A percentile compares a stretch with the other conserved stretches of the same genome.
phyloP scores from a whole-genome alignment of 495 filamentous ascomycete species.

The Lasiosphaeria hispida region DNA sequence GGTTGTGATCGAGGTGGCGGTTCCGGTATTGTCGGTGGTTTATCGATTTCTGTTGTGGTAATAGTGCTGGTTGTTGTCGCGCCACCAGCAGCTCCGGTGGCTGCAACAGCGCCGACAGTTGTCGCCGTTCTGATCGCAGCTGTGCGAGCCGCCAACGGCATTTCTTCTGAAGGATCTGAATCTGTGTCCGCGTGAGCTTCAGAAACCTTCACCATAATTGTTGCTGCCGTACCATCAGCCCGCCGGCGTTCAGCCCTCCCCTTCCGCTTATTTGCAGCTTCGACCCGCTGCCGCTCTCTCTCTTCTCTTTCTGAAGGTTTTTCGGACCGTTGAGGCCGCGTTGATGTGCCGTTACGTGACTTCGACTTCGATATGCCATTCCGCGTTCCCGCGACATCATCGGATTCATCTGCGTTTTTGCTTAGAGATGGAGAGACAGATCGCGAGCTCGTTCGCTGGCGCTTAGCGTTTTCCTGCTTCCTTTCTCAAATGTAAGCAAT shows the following conservation, averaged over 20 bases:
- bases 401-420: conserved; percentile 60
- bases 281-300: conserved; percentile 62
- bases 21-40: conserved; percentile 19
- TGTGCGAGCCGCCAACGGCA: conserved; percentile 46
- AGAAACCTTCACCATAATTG: conserved; percentile 23
- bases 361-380: conserved; percentile 57
- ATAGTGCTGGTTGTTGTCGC: conserved; percentile 5
- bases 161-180: conserved; percentile 60
- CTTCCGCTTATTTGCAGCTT: conserved; percentile 72
- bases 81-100: conserved; percentile 16
- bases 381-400: conserved; percentile 58
- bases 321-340: conserved; percentile 69
- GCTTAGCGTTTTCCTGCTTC: conserved; percentile 52
- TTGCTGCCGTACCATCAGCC: conserved; percentile 64
- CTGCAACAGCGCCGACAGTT: conserved; percentile 14
- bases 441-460: conserved; percentile 73
- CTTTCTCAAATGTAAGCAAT: conserved; percentile 29
- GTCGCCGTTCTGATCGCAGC: conserved; percentile 33
- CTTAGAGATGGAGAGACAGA: conserved; percentile 56
- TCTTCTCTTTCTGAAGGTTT: conserved; percentile 64
- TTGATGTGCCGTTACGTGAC: conserved; percentile 56
- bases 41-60: conserved; percentile 25
- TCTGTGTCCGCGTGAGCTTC: conserved; percentile 44
- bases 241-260: conserved; percentile 68
- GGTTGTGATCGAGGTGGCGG: conserved; percentile 33